These are phyloP conservation scores for Dianthus caryophyllus DNA, from an alignment of 148 eudicot species.

Conservation along the genomic window DNA sequence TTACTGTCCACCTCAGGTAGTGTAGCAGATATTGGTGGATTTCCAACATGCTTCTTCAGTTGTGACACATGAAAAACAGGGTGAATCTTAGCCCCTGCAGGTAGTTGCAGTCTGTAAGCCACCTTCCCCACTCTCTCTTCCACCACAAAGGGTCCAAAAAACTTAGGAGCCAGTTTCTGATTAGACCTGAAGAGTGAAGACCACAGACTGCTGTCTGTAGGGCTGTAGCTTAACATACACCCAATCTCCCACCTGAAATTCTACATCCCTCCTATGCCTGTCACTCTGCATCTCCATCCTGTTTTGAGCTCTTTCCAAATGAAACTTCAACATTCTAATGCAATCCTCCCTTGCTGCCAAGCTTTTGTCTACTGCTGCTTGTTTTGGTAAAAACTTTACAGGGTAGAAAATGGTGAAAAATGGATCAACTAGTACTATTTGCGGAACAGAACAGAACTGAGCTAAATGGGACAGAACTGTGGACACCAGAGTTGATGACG, in stretches of 20 bases:
- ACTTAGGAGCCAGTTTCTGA: background rate
- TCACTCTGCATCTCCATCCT: background rate
- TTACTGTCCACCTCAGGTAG: background rate
- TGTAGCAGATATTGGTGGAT: background rate
- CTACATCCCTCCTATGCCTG: background rate
- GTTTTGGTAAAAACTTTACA: too few relatives aligned
- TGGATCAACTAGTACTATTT: too few relatives aligned
- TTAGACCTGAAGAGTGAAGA: too few relatives aligned
- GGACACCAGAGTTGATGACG: too few relatives aligned
- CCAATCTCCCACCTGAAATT: background rate
- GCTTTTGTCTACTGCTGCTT: background rate
- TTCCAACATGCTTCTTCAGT: background rate
- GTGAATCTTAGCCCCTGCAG: background rate
- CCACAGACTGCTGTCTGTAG: background rate
- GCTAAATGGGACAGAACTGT: too few relatives aligned
- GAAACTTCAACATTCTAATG: background rate
- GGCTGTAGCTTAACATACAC: too few relatives aligned
- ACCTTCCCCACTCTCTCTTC: background rate
- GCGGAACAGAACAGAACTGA: too few relatives aligned
- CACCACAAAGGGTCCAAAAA: slow-evolving; percentile 14
- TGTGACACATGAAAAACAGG: slow-evolving; percentile 19
- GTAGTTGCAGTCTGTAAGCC: slow-evolving; percentile 7
- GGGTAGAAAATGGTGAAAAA: too few relatives aligned
- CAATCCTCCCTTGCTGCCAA: background rate
- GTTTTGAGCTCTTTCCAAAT: background rate